Percentiles rank a stretch among this genome's conserved stretches.
Evolutionary conservation across 163 green algal species (phyloP).

Genomic region (Scenedesmus sp.): DNA sequence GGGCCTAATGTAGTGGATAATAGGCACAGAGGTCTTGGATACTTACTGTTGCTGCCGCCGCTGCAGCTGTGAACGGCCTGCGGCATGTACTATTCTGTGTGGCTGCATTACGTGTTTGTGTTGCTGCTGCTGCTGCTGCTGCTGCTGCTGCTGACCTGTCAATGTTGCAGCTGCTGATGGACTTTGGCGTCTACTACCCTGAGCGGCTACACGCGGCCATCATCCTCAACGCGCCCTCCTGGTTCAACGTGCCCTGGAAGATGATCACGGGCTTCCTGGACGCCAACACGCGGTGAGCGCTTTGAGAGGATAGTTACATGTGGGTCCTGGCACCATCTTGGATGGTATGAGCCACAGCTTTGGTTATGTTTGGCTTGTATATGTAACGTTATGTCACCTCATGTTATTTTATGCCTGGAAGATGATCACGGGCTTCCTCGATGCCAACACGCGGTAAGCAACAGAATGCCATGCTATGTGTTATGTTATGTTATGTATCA

Average conservation of each 20-base stretch:
- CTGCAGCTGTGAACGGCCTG: no score
- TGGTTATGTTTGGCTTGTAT: background rate
- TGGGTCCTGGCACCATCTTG: background rate
- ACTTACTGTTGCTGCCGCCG: no score
- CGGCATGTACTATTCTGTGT: no score
- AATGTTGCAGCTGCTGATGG: constrained; percentile 12
- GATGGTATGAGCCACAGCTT: background rate
- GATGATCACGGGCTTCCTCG: no score
- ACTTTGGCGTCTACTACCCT: background rate
- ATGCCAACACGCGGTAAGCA: no score
- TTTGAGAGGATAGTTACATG: background rate
- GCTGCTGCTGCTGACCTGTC: background rate
- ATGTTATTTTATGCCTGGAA: no score
- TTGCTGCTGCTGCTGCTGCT: background rate
- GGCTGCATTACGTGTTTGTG: background rate
- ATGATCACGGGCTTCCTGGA: constrained; percentile 1
- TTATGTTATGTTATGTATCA: no score
- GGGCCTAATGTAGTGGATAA: no score
- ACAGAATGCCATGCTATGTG: no score
- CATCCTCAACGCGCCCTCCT: constrained; percentile 15
- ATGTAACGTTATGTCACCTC: no score
- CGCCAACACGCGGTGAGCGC: background rate
- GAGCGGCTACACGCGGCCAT: background rate
- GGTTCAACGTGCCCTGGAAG: constrained; percentile 20
- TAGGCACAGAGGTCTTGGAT: no score